These are phyloP conservation scores for Aspergillus thermomutatus DNA, from an alignment of 2,329 filamentous ascomycete species.

Conservation along the genomic window DNA sequence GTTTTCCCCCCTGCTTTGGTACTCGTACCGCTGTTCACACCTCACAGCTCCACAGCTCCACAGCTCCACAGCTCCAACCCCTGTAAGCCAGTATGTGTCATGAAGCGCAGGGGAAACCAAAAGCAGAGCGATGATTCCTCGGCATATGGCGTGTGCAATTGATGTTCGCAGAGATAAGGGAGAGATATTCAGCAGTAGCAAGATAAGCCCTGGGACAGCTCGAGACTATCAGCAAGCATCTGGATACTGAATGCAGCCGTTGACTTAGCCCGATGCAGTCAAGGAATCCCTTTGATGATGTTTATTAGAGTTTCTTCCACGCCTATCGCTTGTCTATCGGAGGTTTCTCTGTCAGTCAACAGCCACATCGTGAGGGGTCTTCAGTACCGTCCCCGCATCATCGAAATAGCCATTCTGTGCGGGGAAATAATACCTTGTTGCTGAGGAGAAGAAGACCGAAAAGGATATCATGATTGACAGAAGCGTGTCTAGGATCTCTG, in stretches of 20 bases:
- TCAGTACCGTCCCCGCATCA: not conserved
- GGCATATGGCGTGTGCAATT: not conserved
- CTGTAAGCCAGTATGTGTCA: not conserved
- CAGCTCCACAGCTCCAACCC: not conserved
- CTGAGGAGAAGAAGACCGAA: not conserved
- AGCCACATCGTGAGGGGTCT: not conserved
- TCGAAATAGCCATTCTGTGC: not conserved
- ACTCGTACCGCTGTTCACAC: not conserved
- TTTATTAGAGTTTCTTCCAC: not conserved
- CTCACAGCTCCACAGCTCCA: not conserved
- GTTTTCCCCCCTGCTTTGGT: not conserved
- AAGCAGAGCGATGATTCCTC: not conserved
- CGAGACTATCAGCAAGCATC: not conserved
- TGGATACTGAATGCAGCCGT: not conserved
- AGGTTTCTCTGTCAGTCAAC: not conserved
- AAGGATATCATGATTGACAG: not conserved
- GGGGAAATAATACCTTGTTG: not conserved
- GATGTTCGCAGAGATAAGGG: not conserved
- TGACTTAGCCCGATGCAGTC: not conserved
- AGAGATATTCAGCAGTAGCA: not conserved
- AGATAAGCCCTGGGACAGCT: not conserved
- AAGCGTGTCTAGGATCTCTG: not conserved
- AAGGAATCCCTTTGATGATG: not conserved
- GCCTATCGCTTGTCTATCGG: not conserved
- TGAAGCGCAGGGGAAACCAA: not conserved